Conservation (phyloP, 495 filamentous ascomycete genomes). For the Podospora sp. region DNA sequence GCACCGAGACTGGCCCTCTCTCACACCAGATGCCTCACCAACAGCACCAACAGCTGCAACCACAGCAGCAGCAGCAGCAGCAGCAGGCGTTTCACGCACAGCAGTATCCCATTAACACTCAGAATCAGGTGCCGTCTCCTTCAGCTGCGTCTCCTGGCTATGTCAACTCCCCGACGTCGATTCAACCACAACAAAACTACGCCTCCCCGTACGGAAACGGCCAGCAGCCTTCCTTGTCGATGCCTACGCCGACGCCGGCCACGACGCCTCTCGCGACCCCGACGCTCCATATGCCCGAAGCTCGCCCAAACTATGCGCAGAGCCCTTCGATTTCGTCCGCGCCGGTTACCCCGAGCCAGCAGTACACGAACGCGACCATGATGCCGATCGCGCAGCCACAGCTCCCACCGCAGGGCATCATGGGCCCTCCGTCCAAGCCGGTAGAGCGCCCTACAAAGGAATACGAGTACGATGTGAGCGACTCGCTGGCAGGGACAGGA, state of each 20-base stretch:
- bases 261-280: constrained; percentile 24
- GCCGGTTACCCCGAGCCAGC: constrained; percentile 28
- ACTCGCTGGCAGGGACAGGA: constrained; percentile 76
- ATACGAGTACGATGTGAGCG: constrained; percentile 66
- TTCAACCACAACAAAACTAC: constrained; percentile 18
- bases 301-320: constrained; percentile 34
- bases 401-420: constrained; percentile 45
- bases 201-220: constrained; percentile 29
- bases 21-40: constrained; percentile 15
- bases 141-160: constrained; percentile 27
- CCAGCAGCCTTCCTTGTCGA: constrained; percentile 19
- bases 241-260: constrained; percentile 14
- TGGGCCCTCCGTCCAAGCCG: constrained; percentile 82
- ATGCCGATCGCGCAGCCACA: constrained; percentile 33
- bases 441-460: constrained; percentile 68
- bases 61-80: constrained; percentile 7
- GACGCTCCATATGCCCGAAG: constrained; percentile 27
- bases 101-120: constrained; percentile 4
- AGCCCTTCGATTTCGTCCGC: constrained; percentile 23
- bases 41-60: too few relatives aligned
- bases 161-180: constrained; percentile 19
- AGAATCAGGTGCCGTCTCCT: constrained; percentile 11
- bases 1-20: constrained; percentile 65
- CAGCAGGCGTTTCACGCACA: not conserved
- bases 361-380: constrained; percentile 47